phyloP scores from a whole-genome alignment of 805 yeast genomes.

The Candida broadrunensis region DNA sequence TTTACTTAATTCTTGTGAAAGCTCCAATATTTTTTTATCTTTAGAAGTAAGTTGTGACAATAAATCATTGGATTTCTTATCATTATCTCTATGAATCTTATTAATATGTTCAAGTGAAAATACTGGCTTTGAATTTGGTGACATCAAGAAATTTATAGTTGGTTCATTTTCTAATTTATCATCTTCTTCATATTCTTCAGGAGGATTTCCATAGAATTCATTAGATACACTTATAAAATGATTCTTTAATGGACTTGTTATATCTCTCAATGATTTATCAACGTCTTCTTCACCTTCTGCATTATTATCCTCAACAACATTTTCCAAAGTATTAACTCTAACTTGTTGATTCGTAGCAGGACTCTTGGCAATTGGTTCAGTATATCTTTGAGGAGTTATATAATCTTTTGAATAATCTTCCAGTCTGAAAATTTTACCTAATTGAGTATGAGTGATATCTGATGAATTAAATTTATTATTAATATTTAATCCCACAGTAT shows the following conservation, averaged over 20 bases:
- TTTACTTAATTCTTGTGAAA: background rate
- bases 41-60: background rate
- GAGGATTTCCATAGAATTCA: background rate
- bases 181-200: slow-evolving; percentile 5
- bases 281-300: slow-evolving; percentile 10
- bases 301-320: slow-evolving; percentile 9
- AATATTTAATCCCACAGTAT: slow-evolving; percentile 3
- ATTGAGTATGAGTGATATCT: slow-evolving; percentile 11
- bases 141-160: slow-evolving; percentile 25
- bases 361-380: slow-evolving; percentile 28
- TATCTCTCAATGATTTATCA: slow-evolving; percentile 2
- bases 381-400: slow-evolving; percentile 27
- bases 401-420: slow-evolving; percentile 12
- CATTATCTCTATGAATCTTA: slow-evolving; percentile 19
- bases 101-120: slow-evolving; percentile 25
- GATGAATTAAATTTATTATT: background rate
- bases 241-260: slow-evolving; percentile 24
- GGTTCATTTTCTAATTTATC: slow-evolving; percentile 21
- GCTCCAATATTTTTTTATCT: background rate
- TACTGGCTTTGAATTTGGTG: slow-evolving; percentile 31
- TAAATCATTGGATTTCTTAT: slow-evolving; percentile 5
- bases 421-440: slow-evolving; percentile 12
- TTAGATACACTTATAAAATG: background rate
- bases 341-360: slow-evolving; percentile 23
- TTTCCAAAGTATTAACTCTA: slow-evolving; percentile 11